phyloP scores from a whole-genome alignment of 106 monocot genomes.

The Dioscorea alata region DNA sequence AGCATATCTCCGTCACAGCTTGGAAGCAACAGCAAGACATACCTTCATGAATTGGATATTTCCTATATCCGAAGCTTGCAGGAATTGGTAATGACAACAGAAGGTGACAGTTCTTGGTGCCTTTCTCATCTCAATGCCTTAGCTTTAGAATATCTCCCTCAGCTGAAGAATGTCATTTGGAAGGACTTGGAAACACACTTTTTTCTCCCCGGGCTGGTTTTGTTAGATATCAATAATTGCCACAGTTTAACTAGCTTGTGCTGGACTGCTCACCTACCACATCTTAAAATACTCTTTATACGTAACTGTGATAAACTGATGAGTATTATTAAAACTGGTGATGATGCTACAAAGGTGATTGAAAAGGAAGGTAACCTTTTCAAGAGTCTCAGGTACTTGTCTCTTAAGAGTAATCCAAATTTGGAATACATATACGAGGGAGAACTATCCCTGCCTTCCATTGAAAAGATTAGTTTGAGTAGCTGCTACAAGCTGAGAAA shows the following conservation, averaged over 20 bases:
- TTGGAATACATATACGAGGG: background rate
- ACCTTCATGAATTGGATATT: background rate
- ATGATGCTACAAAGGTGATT: no score
- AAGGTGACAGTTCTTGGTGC: background rate
- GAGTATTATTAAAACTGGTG: background rate
- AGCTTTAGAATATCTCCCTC: background rate
- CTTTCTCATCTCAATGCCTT: background rate
- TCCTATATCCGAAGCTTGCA: background rate
- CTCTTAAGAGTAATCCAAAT: background rate
- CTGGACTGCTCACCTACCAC: background rate
- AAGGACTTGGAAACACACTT: background rate
- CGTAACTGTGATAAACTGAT: background rate
- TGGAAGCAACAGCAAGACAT: no score
- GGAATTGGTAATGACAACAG: background rate
- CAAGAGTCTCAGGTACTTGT: background rate
- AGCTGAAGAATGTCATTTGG: slow-evolving; percentile 3
- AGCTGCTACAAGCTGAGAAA: background rate
- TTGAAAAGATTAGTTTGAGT: background rate
- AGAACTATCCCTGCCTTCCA: background rate
- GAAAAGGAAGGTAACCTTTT: background rate
- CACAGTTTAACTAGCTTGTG: background rate
- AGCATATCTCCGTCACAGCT: background rate
- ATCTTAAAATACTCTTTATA: background rate
- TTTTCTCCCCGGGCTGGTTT: background rate
- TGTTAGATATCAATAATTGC: background rate